Evolutionary conservation across 495 filamentous ascomycete species (phyloP).

Genomic region (Penicillium arizonense): DNA sequence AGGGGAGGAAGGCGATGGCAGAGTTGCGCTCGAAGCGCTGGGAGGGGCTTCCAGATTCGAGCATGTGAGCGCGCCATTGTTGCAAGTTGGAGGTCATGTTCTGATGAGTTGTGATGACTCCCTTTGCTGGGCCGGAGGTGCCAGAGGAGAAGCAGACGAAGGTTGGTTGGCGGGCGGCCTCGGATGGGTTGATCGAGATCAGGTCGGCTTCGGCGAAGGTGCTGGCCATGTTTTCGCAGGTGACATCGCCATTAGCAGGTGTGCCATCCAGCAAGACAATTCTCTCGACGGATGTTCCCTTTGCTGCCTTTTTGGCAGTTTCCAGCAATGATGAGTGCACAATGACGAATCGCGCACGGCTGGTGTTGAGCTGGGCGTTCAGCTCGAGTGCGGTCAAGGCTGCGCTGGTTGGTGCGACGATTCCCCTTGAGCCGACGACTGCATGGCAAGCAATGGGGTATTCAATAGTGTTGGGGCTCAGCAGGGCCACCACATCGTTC

Average conservation of each 20-base stretch:
- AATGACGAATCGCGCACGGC: constrained; percentile 65
- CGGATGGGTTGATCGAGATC: constrained; percentile 2
- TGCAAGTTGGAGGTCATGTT: constrained; percentile 71
- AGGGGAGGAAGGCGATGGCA: constrained; percentile 74
- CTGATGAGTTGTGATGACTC: constrained; percentile 66
- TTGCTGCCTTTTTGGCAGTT: constrained; percentile 60
- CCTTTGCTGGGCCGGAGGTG: constrained; percentile 25
- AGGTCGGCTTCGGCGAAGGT: constrained; percentile 12
- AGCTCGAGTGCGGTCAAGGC: constrained; percentile 76
- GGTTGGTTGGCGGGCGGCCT: constrained; percentile 9
- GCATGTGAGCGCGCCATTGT: constrained; percentile 20
- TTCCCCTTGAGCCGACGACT: constrained; percentile 72
- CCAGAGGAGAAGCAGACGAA: constrained; percentile 25
- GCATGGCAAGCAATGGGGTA: constrained; percentile 65
- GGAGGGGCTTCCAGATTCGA: constrained; percentile 8
- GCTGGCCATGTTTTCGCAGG: constrained; percentile 19
- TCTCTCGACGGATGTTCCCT: constrained; percentile 21
- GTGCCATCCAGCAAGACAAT: constrained; percentile 16
- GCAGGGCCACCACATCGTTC: constrained; percentile 66
- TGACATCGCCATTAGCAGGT: constrained; percentile 13
- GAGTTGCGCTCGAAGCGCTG: constrained; percentile 48
- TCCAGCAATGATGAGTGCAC: constrained; percentile 63
- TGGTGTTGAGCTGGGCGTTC: constrained; percentile 79
- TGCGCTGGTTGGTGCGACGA: constrained; percentile 75
- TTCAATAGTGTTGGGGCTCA: constrained; percentile 68